These are phyloP conservation scores for Potentilla sterilis DNA, from an alignment of 306 rosid genomes.

Conservation along the genomic window DNA sequence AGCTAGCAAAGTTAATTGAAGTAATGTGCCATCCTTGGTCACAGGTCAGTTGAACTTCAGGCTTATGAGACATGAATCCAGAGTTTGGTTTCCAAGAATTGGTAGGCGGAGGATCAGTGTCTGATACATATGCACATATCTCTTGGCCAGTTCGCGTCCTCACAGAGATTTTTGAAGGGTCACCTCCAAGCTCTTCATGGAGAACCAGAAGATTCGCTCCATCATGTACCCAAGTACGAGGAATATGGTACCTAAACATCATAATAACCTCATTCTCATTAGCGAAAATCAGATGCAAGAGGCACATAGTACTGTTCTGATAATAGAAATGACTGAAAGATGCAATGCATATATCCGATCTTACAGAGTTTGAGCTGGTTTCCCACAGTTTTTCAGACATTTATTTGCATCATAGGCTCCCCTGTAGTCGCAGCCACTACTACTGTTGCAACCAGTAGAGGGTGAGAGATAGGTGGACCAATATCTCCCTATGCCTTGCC, in stretches of 20 bases:
- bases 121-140: constrained; percentile 9
- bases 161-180: constrained; percentile 25
- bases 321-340: background rate
- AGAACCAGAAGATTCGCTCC: constrained; percentile 31
- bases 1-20: constrained; percentile 19
- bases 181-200: constrained; percentile 37
- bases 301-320: background rate
- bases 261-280: background rate
- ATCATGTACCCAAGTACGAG: constrained; percentile 21
- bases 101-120: constrained; percentile 18
- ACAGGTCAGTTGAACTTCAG: constrained; percentile 17
- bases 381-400: constrained; percentile 19
- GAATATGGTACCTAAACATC: constrained; percentile 34
- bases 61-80: constrained; percentile 2
- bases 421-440: constrained; percentile 15
- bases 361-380: constrained; percentile 22
- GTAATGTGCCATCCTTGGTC: constrained; percentile 17
- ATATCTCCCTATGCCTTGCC: constrained; percentile 20
- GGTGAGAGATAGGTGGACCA: constrained; percentile 16
- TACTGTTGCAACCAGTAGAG: constrained; percentile 8
- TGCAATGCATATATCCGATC: background rate
- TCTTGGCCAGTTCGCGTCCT: constrained; percentile 19
- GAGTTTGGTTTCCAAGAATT: constrained; percentile 13
- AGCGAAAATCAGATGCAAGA: background rate
- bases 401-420: constrained; percentile 16